Percentiles rank a stretch among this genome's conserved stretches.
phyloP scores from a whole-genome alignment of 2,329 filamentous ascomycete genomes.

The Coniochaeta hoffmannii region DNA sequence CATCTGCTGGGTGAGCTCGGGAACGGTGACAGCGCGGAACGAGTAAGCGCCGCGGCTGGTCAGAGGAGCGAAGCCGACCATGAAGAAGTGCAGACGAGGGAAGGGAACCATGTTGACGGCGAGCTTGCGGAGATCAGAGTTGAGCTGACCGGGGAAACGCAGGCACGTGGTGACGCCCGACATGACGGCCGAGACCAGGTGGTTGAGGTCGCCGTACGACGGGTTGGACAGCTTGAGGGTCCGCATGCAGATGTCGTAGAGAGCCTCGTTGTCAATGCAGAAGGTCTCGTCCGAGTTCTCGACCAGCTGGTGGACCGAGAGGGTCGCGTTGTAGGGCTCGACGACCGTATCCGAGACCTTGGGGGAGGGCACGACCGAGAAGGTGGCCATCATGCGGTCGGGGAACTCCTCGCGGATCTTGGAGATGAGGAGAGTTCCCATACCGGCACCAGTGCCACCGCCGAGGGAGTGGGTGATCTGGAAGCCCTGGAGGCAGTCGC shows the following conservation, averaged over 20 bases:
- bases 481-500: constrained; percentile 99
- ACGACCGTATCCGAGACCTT: constrained; percentile 99
- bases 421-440: constrained; percentile 99
- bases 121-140: constrained; percentile 99
- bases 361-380: constrained; percentile 96
- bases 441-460: constrained; percentile 99
- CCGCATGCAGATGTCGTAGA: constrained; percentile 99
- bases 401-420: constrained; percentile 99
- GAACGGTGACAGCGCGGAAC: constrained; percentile 96
- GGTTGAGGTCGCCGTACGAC: constrained; percentile 98
- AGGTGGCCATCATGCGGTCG: constrained; percentile 99
- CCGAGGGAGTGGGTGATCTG: constrained; percentile 99
- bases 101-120: constrained; percentile 99
- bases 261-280: constrained; percentile 99
- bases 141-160: constrained; percentile 98
- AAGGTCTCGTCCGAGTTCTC: constrained; percentile 99
- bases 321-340: constrained; percentile 99
- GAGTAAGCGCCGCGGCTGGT: constrained; percentile 79
- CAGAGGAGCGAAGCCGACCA: constrained; percentile 98
- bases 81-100: constrained; percentile 99
- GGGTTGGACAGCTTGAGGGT: constrained; percentile 98
- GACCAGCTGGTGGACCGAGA: constrained; percentile 97
- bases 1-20: constrained; percentile 99
- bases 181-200: constrained; percentile 99
- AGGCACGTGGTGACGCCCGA: constrained; percentile 97